These are phyloP conservation scores for Aspergillus sclerotiicarbonarius DNA, from an alignment of 495 filamentous ascomycete species.

Conservation along the genomic window DNA sequence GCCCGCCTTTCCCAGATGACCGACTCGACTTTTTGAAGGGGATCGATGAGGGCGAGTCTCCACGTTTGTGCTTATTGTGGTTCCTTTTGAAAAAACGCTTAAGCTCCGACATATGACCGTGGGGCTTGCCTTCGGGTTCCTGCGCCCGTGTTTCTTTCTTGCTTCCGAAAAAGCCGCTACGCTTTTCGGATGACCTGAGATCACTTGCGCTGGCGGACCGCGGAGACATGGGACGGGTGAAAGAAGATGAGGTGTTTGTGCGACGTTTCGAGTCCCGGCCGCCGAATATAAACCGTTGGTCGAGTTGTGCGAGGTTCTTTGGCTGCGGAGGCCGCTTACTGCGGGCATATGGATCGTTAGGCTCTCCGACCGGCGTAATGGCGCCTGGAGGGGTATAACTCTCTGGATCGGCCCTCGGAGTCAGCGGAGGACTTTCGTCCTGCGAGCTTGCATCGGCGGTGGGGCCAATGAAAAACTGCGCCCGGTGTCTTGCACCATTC, in stretches of 20 bases:
- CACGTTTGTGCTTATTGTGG: conserved; percentile 63
- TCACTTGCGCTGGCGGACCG: conserved; percentile 49
- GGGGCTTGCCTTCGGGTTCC: conserved; percentile 42
- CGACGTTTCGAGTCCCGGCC: conserved; percentile 52
- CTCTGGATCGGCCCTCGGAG: conserved; percentile 56
- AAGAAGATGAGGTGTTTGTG: conserved; percentile 24
- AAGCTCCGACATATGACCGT: conserved; percentile 89
- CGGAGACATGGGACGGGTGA: conserved; percentile 34
- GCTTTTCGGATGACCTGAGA: conserved; percentile 45
- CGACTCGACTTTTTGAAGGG: conserved; percentile 39
- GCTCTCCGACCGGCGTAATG: conserved; percentile 76
- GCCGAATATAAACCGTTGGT: conserved; percentile 83
- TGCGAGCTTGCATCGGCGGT: conserved; percentile 47
- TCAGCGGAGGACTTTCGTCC: conserved; percentile 53
- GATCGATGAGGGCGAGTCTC: conserved; percentile 55
- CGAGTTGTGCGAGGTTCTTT: conserved; percentile 66
- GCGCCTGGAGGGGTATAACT: conserved; percentile 60
- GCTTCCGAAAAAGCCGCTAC: conserved; percentile 44
- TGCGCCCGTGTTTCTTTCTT: conserved; percentile 46
- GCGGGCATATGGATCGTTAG: conserved; percentile 85
- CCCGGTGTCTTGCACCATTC: conserved; percentile 55
- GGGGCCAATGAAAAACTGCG: conserved; percentile 73
- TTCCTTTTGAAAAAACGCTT: conserved; percentile 88
- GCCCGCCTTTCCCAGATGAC: conserved; percentile 55
- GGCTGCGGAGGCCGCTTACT: conserved; percentile 73